Evolutionary conservation across 345 rosid species (phyloP), one percentile per base, ranked within the genome.

Genomic region (Melastoma malabathricum): DNA sequence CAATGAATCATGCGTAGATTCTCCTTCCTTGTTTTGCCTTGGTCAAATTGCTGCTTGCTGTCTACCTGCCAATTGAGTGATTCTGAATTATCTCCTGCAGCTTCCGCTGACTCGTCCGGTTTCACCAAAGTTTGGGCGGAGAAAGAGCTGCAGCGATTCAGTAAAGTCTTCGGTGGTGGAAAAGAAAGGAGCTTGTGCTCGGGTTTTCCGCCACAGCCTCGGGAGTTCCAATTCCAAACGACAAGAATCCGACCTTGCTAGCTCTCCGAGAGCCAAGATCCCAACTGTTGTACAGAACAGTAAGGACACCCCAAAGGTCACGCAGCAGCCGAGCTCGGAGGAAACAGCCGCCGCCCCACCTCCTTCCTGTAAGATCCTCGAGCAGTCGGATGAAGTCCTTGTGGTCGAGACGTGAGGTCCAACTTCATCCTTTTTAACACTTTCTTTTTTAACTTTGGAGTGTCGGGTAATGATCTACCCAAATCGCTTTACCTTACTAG

Each of bases 81-180:
- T 14, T 22, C 34, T 64, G 31, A 57, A 54, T 31, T 17, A 49
- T 47, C 43, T 48, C 15, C 66, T 23, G 46, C 76, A 92, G 98
- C 62, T 82, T 59, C 98, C 98, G 13, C 54, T 92, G 72, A 87
- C 96, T 63, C 76, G 82, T 48, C 83, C 96, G 19, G 72, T 75
- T 58, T 87, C 86, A 46, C 86, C 86, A 41, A 80, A 74, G 31
- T 77, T 80, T 39, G 61, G 57, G 61, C 75, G 94, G 27, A 81
- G 95, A 73, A 92, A 71, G 86, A 92, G 98, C 75, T 84, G 89
- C 53, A 54, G 85, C n/a, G 95, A 86, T 70, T 81, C 75, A 15
- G 49, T 67, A 57, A 64, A 43, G 46, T 25, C 78, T 50, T 52
- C 68, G 51, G 63, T 45, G 43, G 89, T 72, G 18, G 83, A 67